A percentile compares a stretch with the other conserved stretches of the same genome.
Conservation (phyloP, 31 red algal species). For the Odonthalia washingtoniensis region DNA sequence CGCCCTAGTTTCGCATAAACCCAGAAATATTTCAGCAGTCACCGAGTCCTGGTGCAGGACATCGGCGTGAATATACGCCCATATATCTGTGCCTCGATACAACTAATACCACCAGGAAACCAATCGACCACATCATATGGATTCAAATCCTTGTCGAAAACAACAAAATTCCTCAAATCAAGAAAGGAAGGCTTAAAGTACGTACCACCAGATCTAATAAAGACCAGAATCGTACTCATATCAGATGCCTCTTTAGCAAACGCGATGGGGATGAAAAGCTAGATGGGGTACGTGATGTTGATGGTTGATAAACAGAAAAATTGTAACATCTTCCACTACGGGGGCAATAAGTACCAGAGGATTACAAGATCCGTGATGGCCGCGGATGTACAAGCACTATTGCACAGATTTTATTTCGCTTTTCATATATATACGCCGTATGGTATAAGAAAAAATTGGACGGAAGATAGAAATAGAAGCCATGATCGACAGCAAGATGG, state of each 20-base stretch:
- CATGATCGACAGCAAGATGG: too few species aligned
- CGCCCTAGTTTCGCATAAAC: background rate
- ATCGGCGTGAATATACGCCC: conserved; percentile 37
- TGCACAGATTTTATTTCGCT: too few species aligned
- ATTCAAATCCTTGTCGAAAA: conserved; percentile 8
- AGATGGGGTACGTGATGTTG: conserved; percentile 38
- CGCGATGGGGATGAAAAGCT: conserved; percentile 21
- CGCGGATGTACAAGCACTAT: too few species aligned
- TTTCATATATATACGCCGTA: too few species aligned
- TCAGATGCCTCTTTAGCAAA: conserved; percentile 40
- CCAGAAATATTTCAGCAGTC: background rate
- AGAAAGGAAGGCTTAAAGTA: conserved; percentile 20
- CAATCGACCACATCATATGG: background rate
- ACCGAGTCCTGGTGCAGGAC: conserved; percentile 22
- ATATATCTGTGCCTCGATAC: conserved; percentile 24
- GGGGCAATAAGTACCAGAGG: conserved; percentile 21
- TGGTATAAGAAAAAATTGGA: too few species aligned
- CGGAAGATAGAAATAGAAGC: too few species aligned
- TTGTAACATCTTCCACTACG: conserved; percentile 44
- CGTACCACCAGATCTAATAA: conserved; percentile 21
- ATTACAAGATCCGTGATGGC: conserved; percentile 47
- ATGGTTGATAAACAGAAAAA: conserved; percentile 10
- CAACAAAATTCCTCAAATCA: background rate
- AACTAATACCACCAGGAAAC: conserved; percentile 9
- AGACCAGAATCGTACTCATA: background rate